phyloP scores from a whole-genome alignment of 805 yeast species.

The Wickerhamomyces subpelliculosus region DNA sequence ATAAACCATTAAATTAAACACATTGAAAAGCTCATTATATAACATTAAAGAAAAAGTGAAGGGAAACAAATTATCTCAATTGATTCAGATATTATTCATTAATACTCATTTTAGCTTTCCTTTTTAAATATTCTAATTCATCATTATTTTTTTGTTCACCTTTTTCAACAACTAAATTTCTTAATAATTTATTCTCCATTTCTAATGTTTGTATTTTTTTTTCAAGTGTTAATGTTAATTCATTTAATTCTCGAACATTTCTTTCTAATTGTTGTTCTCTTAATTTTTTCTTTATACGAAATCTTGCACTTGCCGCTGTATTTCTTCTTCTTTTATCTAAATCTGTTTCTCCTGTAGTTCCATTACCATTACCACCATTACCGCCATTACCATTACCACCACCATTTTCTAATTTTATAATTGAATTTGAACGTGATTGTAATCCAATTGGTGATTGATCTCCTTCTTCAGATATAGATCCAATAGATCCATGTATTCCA shows the following conservation, averaged over 20 bases:
- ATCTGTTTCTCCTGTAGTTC: slow-evolving; percentile 28
- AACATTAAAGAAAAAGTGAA: background rate
- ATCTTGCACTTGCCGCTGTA: slow-evolving; percentile 92
- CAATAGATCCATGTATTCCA: too few relatives aligned
- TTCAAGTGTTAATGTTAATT: slow-evolving; percentile 58
- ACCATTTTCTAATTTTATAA: too few relatives aligned
- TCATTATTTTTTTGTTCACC: slow-evolving; percentile 48
- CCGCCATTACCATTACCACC: background rate
- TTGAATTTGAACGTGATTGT: too few relatives aligned
- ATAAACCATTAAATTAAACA: too few relatives aligned
- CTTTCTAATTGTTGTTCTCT: slow-evolving; percentile 89
- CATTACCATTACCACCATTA: background rate
- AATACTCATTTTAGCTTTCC: slow-evolving; percentile 30
- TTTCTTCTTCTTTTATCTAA: slow-evolving; percentile 78
- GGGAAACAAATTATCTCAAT: too few relatives aligned
- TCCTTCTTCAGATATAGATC: too few relatives aligned
- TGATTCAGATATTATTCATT: too few relatives aligned
- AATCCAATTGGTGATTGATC: too few relatives aligned
- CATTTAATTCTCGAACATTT: slow-evolving; percentile 64
- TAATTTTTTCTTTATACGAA: slow-evolving; percentile 84
- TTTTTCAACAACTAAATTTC: slow-evolving; percentile 78
- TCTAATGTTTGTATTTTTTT: slow-evolving; percentile 74
- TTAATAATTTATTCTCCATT: slow-evolving; percentile 85
- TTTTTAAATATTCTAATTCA: slow-evolving; percentile 45
- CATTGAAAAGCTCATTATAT: background rate